Evolutionary conservation across 2,329 filamentous ascomycete species (phyloP), one percentile per base, ranked within the genome.

Genomic region (Cytospora leucostoma): DNA sequence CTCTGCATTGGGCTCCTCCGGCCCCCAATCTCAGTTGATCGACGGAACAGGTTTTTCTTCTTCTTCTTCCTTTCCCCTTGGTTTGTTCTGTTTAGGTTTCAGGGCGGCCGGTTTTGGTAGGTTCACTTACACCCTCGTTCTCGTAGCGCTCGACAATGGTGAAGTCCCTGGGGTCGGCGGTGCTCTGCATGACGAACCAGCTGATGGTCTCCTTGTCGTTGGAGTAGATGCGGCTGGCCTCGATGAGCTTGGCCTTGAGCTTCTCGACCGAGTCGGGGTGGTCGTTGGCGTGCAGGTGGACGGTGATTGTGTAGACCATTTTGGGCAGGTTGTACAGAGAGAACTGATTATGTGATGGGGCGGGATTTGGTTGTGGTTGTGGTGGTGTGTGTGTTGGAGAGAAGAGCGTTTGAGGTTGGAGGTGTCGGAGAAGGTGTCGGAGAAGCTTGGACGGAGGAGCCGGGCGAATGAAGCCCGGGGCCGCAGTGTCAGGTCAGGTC

Each of bases 151-250:
- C 89, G 54, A 92, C 88, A 70, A 92, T 90, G 55, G 87, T 90
- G 75, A 92, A 92, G 56, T 87, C 85, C 63, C 88, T 81, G 52
- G 82, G 81, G 73, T 92, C 89, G 70, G 84, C 80, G 63, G 86
- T 82, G 70, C 88, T 87, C 78, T 92, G 89, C 89, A 92, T 92
- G 67, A 92, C 89, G 75, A 90, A 86, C 89, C 89, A 92, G 53
- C 80, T 83, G 63, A 88, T 71, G 0, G 84, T 91, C 79, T 92
- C 89, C 71, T 84, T 85, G 77, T 92, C 89, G 67, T 89, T 80
- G 67, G 82, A 85, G 77, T 92, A 92, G 67, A 92, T 82, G 66
- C 85, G 82, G 64, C 87, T 87, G n/a, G 89, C 89, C 74, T 92
- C 89, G 72, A 88, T 83, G 63, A 92, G 85, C 79, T 92, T 92